Evolutionary conservation across 2,329 filamentous ascomycete species (phyloP).

Genomic region (Cordyceps sp.): DNA sequence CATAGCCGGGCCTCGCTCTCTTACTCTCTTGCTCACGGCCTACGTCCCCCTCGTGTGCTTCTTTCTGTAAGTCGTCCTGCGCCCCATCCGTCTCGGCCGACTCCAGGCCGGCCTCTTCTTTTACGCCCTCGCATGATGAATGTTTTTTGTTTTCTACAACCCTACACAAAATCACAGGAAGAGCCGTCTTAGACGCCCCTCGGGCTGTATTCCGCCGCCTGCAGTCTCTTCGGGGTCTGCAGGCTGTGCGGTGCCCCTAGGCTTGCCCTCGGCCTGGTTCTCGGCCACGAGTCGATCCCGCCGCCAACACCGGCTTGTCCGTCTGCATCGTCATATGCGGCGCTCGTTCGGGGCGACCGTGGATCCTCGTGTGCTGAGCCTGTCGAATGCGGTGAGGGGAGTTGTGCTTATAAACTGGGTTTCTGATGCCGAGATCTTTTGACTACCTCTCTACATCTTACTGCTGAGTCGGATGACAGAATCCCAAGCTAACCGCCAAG

Average conservation of each 20-base stretch:
- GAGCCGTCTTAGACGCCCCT: constrained; percentile 28
- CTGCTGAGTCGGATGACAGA: too few species aligned
- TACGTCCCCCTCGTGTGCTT: too few species aligned
- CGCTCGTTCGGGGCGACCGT: constrained; percentile 3
- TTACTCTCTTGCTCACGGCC: background rate
- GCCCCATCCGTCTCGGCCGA: background rate
- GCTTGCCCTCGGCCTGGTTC: constrained; percentile 3
- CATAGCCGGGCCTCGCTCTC: too few species aligned
- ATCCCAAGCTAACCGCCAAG: too few species aligned
- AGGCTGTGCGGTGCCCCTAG: constrained; percentile 5
- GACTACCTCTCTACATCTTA: background rate
- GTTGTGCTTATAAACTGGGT: constrained; percentile 30
- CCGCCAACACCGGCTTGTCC: constrained; percentile 4
- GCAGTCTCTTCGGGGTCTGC: background rate
- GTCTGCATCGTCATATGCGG: constrained; percentile 19
- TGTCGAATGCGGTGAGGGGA: constrained; percentile 17
- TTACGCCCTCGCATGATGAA: constrained; percentile 21
- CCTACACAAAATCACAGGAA: constrained; percentile 23
- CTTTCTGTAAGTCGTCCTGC: constrained; percentile 1
- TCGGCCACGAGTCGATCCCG: constrained; percentile 4
- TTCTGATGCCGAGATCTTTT: constrained; percentile 22
- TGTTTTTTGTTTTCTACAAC: constrained; percentile 22
- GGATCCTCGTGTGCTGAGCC: constrained; percentile 8
- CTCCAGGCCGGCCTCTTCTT: background rate
- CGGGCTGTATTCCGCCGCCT: constrained; percentile 4